Evolutionary conservation across 2,329 filamentous ascomycete species (phyloP), one percentile per base, ranked within the genome.

Genomic region (Neonectria ditissima): DNA sequence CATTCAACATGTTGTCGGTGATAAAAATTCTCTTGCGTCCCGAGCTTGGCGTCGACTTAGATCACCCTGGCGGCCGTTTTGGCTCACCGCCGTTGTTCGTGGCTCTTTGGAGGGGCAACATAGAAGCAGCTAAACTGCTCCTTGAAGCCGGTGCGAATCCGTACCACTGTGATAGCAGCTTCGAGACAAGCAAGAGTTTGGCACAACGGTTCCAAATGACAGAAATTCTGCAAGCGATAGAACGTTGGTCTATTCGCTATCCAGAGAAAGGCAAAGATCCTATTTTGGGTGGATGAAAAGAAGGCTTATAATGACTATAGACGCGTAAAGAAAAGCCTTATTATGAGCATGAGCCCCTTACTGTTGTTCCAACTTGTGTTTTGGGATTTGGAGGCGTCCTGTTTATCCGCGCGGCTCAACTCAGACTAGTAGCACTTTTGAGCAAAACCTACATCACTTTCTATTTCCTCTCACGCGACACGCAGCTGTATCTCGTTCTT

Each of bases 351-450:
- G 14, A 37, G 8, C 1, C 34, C 34, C 34, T n/a, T n/a, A 4
- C 16, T 37, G 34, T 14, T n/a, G 13, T 37, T 7, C 7, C 34
- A 30, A 30, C 28, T 9, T 30, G 9, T 30, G 28, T n/a, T n/a
- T n/a, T n/a, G n/a, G n/a, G n/a, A n/a, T n/a, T n/a, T n/a, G n/a
- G n/a, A n/a, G n/a, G n/a, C n/a, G n/a, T n/a, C n/a, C n/a, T n/a
- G n/a, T n/a, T n/a, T n/a, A n/a, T n/a, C n/a, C n/a, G n/a, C n/a
- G n/a, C n/a, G n/a, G n/a, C n/a, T n/a, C n/a, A n/a, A n/a, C n/a
- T n/a, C 69, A 70, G 66, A 53, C 71, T 72, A 74, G 72, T 74
- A 73, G 64, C 68, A 73, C 59, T 53, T 68, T 69, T 65, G 70
- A 62, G 43, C 24, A 52, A 58, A 20, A 50, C 26, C 54, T 45